These are phyloP conservation scores for Phytophthora cryptogea DNA, from an alignment of 352 stramenopile genomes.

Conservation along the genomic window DNA sequence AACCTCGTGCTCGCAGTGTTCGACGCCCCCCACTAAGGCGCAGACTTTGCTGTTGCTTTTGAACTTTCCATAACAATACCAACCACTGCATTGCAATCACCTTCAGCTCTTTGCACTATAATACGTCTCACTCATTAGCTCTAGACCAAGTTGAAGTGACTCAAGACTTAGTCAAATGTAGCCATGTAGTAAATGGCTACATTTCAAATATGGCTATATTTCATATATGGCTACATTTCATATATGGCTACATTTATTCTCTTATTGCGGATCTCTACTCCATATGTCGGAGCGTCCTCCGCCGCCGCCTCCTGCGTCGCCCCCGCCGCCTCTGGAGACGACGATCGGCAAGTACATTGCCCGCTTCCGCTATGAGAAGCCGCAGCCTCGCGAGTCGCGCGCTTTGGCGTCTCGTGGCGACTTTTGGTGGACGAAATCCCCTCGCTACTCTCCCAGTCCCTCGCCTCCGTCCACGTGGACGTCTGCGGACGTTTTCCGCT, in stretches of 20 bases:
- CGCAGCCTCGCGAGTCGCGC: constrained; percentile 49
- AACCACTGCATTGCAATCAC: too few relatives aligned
- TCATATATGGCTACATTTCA: too few relatives aligned
- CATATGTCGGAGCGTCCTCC: background rate
- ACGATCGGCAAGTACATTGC: constrained; percentile 78
- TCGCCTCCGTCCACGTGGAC: constrained; percentile 32
- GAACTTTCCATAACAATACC: too few relatives aligned
- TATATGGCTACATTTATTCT: background rate
- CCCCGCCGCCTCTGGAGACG: constrained; percentile 11
- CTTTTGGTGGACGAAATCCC: constrained; percentile 69
- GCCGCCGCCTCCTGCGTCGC: constrained; percentile 14
- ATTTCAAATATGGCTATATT: too few relatives aligned
- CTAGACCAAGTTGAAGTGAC: too few relatives aligned
- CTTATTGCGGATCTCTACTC: too few relatives aligned
- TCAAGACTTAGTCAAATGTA: too few relatives aligned
- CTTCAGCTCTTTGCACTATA: too few relatives aligned
- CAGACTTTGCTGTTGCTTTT: background rate
- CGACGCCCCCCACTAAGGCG: constrained; percentile 36
- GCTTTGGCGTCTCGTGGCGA: constrained; percentile 29
- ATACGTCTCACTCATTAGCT: too few relatives aligned
- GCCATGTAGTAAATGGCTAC: too few relatives aligned
- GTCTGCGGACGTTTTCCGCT: constrained; percentile 25
- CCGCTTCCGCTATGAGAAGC: constrained; percentile 62
- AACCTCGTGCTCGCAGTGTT: constrained; percentile 68
- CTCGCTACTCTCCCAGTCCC: constrained; percentile 26